Base-by-base conservation (phyloP, 2,329 filamentous ascomycete species). In the Pezicula radicicola region DNA sequence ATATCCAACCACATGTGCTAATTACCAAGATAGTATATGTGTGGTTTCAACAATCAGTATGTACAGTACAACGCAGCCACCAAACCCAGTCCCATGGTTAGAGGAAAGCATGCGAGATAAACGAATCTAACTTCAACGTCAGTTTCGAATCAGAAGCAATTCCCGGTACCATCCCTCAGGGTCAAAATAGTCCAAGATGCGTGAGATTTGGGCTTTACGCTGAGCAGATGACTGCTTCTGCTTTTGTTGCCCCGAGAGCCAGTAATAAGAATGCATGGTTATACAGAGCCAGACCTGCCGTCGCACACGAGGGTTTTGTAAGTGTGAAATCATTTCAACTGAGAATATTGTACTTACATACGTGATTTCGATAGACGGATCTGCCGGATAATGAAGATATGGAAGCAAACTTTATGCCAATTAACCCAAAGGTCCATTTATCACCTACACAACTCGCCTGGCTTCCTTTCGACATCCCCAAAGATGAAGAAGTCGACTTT, bases 401-500 rank as follows among this genome's bases (percentile, higher is more conserved):
- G 8, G 68, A 71, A 52, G 64, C 68, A 3, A 71, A 66, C 57
- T 79, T 78, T 58, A 65, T 73, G 4, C 70, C 72, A 5, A 60
- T 70, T 19, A 78, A 77, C 56, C 64, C 69, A 3, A 66, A 68
- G 25, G 72, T 77, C 9, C 68, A 71, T n/a, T 67, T 72, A 18
- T 67, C 72, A 7, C 67, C 73, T 4, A 70, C 71, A 15, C 71
- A 77, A 57, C 66, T 72, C 30, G 72, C 71, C 52, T 78, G 75
- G 76, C 67, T 70, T 21, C 72, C 75, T 3, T 73, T 77, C 30
- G 56, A 59, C 30, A 55, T 54, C 27, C 51, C 54, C 2, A 21
- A 55, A 54, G 76, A 60, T 42, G 82, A 88, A 16, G 46, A 55
- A 35, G 69, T 75, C n/a, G 73, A 76, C 48, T 78, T 78, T 55